Evolutionary conservation across 495 filamentous ascomycete genomes (phyloP).

Genomic region (Penicillium argentinense): DNA sequence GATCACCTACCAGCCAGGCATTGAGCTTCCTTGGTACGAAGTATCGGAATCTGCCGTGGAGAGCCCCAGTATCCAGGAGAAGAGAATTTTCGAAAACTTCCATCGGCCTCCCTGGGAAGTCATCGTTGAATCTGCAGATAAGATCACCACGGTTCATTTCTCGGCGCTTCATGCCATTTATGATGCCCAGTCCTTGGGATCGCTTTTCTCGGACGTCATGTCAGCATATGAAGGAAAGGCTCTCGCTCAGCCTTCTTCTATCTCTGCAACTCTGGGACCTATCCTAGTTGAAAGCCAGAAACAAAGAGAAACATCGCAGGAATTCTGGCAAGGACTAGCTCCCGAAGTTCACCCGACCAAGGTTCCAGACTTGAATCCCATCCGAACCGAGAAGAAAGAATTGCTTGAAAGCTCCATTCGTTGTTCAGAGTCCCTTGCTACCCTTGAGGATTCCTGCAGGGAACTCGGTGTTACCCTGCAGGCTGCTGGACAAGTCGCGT

Average conservation of each 20-base stretch:
- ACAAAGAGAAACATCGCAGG: constrained; percentile 32
- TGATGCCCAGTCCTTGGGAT: constrained; percentile 67
- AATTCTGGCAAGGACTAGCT: constrained; percentile 62
- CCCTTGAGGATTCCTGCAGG: constrained; percentile 54
- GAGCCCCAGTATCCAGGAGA: constrained; percentile 13
- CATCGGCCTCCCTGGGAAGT: constrained; percentile 52
- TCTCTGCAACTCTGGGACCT: constrained; percentile 44
- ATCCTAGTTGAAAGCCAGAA: constrained; percentile 49
- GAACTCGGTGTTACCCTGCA: constrained; percentile 64
- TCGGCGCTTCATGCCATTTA: constrained; percentile 74
- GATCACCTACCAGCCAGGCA: constrained; percentile 50
- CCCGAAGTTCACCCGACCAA: constrained; percentile 53
- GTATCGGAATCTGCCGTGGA: constrained; percentile 14
- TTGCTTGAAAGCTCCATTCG: constrained; percentile 39
- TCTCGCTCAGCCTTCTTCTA: constrained; percentile 18
- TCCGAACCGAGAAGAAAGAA: constrained; percentile 38
- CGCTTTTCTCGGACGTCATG: constrained; percentile 57
- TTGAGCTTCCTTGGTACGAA: constrained; percentile 46
- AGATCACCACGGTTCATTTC: constrained; percentile 39
- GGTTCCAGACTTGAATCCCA: constrained; percentile 70
- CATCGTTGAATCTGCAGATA: constrained; percentile 22
- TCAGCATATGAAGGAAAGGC: constrained; percentile 31
- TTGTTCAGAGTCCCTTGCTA: constrained; percentile 33
- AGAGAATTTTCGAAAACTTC: constrained; percentile 32
- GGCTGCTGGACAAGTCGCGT: constrained; percentile 70